These are phyloP conservation scores for Yamadazyma kitorensis DNA, from an alignment of 805 yeast species.

Conservation along the genomic window DNA sequence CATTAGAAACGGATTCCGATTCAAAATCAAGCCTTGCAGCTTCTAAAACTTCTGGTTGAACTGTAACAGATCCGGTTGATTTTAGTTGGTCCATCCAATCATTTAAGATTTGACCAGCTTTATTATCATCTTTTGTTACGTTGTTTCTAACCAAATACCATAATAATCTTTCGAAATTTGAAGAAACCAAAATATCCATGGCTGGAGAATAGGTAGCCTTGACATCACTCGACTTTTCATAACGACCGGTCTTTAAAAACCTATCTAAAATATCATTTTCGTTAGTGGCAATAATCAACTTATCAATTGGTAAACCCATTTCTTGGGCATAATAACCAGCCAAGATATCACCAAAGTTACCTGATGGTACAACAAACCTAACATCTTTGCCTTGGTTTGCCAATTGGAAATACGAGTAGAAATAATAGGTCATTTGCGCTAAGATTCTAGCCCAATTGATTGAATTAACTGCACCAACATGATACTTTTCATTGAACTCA, in stretches of 20 bases:
- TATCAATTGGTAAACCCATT: constrained; percentile 92
- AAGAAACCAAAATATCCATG: constrained; percentile 94
- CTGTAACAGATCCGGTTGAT: constrained; percentile 70
- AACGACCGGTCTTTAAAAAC: constrained; percentile 81
- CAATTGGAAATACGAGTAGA: constrained; percentile 83
- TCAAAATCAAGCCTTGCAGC: constrained; percentile 70
- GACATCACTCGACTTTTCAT: constrained; percentile 70
- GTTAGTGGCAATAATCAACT: constrained; percentile 90
- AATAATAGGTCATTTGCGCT: constrained; percentile 97
- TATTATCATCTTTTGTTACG: constrained; percentile 49
- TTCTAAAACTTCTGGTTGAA: constrained; percentile 58
- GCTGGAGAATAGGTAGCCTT: constrained; percentile 95
- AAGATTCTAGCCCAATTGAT: constrained; percentile 99
- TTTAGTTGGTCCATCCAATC: constrained; percentile 80
- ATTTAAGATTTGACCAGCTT: constrained; percentile 72
- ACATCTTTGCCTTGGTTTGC: constrained; percentile 39
- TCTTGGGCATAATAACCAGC: constrained; percentile 94
- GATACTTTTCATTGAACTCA: constrained; percentile 84
- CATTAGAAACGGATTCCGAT: constrained; percentile 77
- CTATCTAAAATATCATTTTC: constrained; percentile 94
- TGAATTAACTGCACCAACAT: constrained; percentile 96
- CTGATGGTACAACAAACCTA: constrained; percentile 93
- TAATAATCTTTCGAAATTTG: constrained; percentile 92
- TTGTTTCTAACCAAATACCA: constrained; percentile 89
- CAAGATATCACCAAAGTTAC: constrained; percentile 96